Conservation (phyloP, 1,139 yeast genomes). For the Protomyces lactucae-debilis region DNA sequence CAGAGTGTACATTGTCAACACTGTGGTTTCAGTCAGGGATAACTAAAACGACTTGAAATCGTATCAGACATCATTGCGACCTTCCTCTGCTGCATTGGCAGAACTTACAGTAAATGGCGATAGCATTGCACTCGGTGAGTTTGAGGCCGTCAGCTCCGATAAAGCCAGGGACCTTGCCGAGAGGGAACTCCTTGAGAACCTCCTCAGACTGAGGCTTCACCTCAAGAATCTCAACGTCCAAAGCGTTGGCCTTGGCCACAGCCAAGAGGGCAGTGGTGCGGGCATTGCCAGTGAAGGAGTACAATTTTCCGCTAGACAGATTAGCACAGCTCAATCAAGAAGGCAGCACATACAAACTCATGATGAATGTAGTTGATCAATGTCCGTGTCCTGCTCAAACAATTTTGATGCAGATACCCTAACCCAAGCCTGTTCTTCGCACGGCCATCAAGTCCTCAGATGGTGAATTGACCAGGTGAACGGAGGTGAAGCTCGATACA, state of each 20-base stretch:
- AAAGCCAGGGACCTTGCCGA: slow-evolving; percentile 56
- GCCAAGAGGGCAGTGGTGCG: slow-evolving; percentile 22
- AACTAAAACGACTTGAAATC: slow-evolving; percentile 54
- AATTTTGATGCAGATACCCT: background rate
- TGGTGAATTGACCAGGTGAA: no score
- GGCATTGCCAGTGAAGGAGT: slow-evolving; percentile 25
- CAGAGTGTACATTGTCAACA: slow-evolving; percentile 65
- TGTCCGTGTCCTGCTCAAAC: no score
- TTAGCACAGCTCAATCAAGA: background rate
- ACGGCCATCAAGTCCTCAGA: background rate
- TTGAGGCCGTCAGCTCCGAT: slow-evolving; percentile 73
- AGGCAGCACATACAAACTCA: background rate
- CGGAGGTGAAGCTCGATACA: no score
- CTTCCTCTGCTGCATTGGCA: background rate
- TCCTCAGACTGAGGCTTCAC: slow-evolving; percentile 46
- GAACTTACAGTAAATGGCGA: slow-evolving; percentile 47
- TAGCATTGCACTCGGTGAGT: slow-evolving; percentile 74
- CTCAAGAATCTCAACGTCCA: slow-evolving; percentile 61
- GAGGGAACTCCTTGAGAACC: slow-evolving; percentile 58
- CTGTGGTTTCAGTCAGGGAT: slow-evolving; percentile 81
- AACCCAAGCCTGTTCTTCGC: background rate
- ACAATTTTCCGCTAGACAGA: slow-evolving; percentile 4
- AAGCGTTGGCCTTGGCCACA: slow-evolving; percentile 62
- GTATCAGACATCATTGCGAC: slow-evolving; percentile 28
- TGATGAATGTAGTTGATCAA: background rate